Evolutionary conservation across 805 yeast genomes (phyloP), one percentile per base, ranked within the genome.

Genomic region (Torulaspora maleeae): DNA sequence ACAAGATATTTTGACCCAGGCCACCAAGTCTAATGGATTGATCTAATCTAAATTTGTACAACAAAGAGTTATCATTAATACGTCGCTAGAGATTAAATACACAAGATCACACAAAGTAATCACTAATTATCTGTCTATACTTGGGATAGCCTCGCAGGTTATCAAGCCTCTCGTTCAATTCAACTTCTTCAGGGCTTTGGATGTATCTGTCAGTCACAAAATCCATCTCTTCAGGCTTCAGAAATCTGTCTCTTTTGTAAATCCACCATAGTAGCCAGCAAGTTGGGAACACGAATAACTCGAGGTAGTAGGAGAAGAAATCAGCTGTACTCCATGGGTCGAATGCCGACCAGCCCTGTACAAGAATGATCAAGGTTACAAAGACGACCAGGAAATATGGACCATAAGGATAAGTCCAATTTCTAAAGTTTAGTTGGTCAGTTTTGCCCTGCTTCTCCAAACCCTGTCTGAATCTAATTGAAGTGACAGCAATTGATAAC

Each of bases 381-480:
- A 71, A 68, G 4, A 74, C 49, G 1, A 73, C 72, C 13, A 70
- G 69, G 49, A 74, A 65, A 64, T 71, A 74, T 9, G 78, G 77
- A 1, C 79, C 80, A 45, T 59, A 70, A 9, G 80, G 80, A 51
- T 75, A 70, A 1, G 78, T 71, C 79, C 79, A 75, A 54, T 75
- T 75, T 43, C 58, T 67, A 56, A 60, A 75, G 10, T 59, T 53
- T 24, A 76, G 59, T 47, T 72, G 71, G 49, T 74, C 59, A 1
- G 71, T 63, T 50, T 67, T 68, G 5, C 74, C 74, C 58, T 76
- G 80, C 15, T 43, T 51, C 29, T 57, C 67, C 40, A 75, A 54
- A 4, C 79, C 79, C 48, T 63, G 61, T 58, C 80, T 67, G 53
- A 75, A 76, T 50, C 79, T 66, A 41, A 76, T 67, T 27, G 76